Conservation (phyloP, 148 eudicot genomes). For the Vaccinium myrtillus region DNA sequence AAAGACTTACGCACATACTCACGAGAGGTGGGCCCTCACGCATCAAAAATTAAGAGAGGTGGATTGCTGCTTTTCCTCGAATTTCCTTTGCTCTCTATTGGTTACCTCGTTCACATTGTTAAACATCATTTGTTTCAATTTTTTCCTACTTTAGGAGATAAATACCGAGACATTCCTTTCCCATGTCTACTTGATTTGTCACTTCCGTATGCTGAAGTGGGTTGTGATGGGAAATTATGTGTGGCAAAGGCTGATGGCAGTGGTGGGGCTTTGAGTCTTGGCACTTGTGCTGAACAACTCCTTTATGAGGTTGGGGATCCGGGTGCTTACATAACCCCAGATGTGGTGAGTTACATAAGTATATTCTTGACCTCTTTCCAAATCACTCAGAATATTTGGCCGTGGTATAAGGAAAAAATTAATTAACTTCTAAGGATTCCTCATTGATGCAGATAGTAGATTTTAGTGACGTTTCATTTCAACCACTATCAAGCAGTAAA, state of each 20-base stretch:
- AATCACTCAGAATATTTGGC: conserved; percentile 1
- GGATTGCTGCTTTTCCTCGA: background rate
- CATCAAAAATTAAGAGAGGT: too few relatives aligned
- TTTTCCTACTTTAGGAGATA: conserved; percentile 58
- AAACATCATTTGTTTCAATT: background rate
- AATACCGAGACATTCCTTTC: conserved; percentile 61
- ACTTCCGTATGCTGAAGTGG: conserved; percentile 90
- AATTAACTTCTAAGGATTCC: conserved; percentile 3
- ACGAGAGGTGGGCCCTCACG: too few relatives aligned
- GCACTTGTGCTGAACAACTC: conserved; percentile 92
- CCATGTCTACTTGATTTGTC: conserved; percentile 63
- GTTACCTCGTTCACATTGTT: background rate
- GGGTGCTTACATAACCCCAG: conserved; percentile 89
- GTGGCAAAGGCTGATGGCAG: conserved; percentile 81
- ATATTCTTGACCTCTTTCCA: background rate
- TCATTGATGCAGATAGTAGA: conserved; percentile 59
- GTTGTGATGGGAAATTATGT: conserved; percentile 62
- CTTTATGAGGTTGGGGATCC: conserved; percentile 96
- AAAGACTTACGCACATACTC: too few relatives aligned
- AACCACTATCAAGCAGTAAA: conserved; percentile 53
- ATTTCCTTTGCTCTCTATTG: background rate
- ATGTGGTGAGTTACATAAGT: conserved; percentile 57
- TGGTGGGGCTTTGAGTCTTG: conserved; percentile 73
- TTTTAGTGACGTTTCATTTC: conserved; percentile 69
- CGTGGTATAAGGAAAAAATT: background rate